These are phyloP conservation scores for Termitomyces sp. DNA, from an alignment of 768 basidiomycete species.

Conservation along the genomic window DNA sequence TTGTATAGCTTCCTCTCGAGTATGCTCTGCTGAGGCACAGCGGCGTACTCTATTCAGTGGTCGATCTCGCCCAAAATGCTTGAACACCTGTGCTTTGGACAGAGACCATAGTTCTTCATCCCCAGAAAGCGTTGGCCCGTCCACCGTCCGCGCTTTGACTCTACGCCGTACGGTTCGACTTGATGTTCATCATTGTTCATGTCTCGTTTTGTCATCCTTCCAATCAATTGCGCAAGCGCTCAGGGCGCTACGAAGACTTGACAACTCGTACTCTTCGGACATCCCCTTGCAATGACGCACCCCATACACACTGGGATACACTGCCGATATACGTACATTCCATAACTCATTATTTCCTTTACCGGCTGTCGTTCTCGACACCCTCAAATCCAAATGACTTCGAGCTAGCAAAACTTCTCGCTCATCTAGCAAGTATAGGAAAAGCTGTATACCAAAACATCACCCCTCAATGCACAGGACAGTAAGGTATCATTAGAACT, in stretches of 20 bases:
- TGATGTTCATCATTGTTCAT: slow-evolving; percentile 17
- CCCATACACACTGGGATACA: slow-evolving; percentile 16
- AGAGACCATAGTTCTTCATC: slow-evolving; percentile 11
- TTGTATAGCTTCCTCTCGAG: slow-evolving; percentile 15
- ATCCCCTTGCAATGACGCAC: slow-evolving; percentile 19
- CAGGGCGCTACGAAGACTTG: slow-evolving; percentile 9
- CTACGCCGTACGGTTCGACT: slow-evolving; percentile 15
- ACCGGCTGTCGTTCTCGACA: slow-evolving; percentile 12
- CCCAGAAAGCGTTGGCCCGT: slow-evolving; percentile 5
- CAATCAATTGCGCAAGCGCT: slow-evolving; percentile 15
- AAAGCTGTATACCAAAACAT: slow-evolving; percentile 1
- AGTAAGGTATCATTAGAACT: not conserved
- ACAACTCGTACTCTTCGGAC: slow-evolving; percentile 13
- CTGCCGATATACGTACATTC: slow-evolving; percentile 10
- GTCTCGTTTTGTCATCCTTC: slow-evolving; percentile 12
- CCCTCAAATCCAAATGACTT: slow-evolving; percentile 3
- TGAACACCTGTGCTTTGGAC: slow-evolving; percentile 15
- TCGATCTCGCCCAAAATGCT: slow-evolving; percentile 14
- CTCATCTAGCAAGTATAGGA: not conserved
- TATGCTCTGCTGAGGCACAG: slow-evolving; percentile 15
- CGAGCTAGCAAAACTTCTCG: slow-evolving; percentile 1
- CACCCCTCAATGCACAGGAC: not conserved
- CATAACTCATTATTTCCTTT: slow-evolving; percentile 16
- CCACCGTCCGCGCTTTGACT: slow-evolving; percentile 12
- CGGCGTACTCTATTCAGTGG: slow-evolving; percentile 7